phyloP scores from a whole-genome alignment of 2,329 filamentous ascomycete genomes.

The Myrmaecium sp. region DNA sequence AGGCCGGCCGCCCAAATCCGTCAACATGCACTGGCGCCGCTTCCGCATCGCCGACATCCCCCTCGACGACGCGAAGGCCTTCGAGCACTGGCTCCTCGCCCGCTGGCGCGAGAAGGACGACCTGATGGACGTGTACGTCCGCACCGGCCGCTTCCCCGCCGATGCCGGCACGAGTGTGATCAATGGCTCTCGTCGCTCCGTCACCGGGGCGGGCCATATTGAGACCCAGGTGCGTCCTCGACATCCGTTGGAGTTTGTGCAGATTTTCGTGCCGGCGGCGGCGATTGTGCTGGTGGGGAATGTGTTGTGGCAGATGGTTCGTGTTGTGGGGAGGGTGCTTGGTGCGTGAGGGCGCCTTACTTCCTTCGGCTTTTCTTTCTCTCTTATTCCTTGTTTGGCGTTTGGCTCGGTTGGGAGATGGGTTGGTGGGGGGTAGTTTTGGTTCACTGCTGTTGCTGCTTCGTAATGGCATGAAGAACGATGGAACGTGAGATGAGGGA shows the following conservation, averaged over 20 bases:
- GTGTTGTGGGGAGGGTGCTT: no score
- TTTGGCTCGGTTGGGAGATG: no score
- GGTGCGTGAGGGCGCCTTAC: no score
- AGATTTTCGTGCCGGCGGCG: slow-evolving; percentile 19
- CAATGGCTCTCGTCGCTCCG: no score
- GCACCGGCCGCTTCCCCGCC: slow-evolving; percentile 62
- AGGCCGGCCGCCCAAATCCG: slow-evolving; percentile 77
- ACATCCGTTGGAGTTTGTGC: slow-evolving; percentile 23
- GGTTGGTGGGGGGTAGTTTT: no score
- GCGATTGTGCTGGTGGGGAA: slow-evolving; percentile 3
- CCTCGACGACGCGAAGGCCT: slow-evolving; percentile 52
- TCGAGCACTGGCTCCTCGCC: slow-evolving; percentile 70
- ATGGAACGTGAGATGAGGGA: no score
- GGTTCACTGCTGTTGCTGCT: no score
- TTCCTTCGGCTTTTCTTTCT: no score
- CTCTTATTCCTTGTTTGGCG: no score
- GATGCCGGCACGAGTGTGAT: no score
- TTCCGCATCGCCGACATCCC: slow-evolving; percentile 71
- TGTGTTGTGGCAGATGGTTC: slow-evolving; percentile 2
- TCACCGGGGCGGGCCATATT: slow-evolving; percentile 25
- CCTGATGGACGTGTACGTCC: slow-evolving; percentile 62
- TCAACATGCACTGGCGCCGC: slow-evolving; percentile 92
- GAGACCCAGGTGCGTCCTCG: slow-evolving; percentile 28
- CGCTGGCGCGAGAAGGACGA: slow-evolving; percentile 89
- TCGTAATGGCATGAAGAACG: no score